A percentile compares a stretch with the other conserved stretches of the same genome.
Conservation (phyloP, 495 filamentous ascomycete genomes). For the Penicillium ucsense region DNA sequence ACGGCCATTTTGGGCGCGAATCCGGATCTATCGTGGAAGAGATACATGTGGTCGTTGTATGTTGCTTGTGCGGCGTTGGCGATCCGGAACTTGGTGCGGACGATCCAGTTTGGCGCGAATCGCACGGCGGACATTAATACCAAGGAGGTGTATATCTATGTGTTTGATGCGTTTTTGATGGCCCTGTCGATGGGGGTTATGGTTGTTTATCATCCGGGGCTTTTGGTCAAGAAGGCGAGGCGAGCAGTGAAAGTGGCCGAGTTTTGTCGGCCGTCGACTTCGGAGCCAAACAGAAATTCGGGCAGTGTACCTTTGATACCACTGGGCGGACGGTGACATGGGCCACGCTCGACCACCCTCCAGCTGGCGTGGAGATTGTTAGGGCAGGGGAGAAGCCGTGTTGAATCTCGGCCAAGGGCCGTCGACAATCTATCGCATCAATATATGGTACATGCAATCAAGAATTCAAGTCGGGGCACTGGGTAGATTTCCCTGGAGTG, state of each 20-base stretch:
- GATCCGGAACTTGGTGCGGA: slow-evolving; percentile 31
- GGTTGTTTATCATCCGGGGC: slow-evolving; percentile 24
- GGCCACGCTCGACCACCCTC: not conserved
- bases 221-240: slow-evolving; percentile 19
- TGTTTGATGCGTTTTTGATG: slow-evolving; percentile 31
- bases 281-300: not conserved
- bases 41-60: slow-evolving; percentile 33
- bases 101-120: slow-evolving; percentile 29
- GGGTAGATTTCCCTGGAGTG: too few relatives aligned
- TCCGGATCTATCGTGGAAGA: slow-evolving; percentile 12
- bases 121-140: slow-evolving; percentile 13
- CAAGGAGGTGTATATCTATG: slow-evolving; percentile 30
- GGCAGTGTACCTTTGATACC: slow-evolving; percentile 12
- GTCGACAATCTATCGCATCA: too few relatives aligned
- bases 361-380: not conserved
- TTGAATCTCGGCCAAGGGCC: not conserved
- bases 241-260: slow-evolving; percentile 4
- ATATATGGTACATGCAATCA: too few relatives aligned
- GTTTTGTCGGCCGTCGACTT: not conserved
- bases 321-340: not conserved
- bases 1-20: slow-evolving; percentile 7
- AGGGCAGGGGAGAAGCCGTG: not conserved
- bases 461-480: too few relatives aligned
- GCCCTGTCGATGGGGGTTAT: slow-evolving; percentile 15
- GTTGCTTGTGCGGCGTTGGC: slow-evolving; percentile 27